These are phyloP conservation scores for Xerocomus amazonicus DNA, from an alignment of 1,284 basidiomycete species.

Conservation along the genomic window DNA sequence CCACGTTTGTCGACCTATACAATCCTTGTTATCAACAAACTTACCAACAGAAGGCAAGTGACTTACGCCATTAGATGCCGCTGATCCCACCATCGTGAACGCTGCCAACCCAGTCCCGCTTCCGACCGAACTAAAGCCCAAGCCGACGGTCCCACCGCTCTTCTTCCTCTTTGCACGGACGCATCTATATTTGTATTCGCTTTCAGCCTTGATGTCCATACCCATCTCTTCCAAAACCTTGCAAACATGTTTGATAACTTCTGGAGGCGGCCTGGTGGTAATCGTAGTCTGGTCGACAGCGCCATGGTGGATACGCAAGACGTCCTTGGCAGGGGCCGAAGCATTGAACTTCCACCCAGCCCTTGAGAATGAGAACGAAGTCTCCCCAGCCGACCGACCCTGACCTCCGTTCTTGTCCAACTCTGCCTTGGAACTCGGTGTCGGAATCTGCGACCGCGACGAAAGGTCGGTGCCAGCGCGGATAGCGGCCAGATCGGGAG, in stretches of 20 bases:
- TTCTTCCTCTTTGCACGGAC: conserved; percentile 71
- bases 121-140: conserved; percentile 41
- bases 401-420: conserved; percentile 30
- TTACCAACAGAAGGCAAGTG: background rate
- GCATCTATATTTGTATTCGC: conserved; percentile 85
- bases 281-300: conserved; percentile 91
- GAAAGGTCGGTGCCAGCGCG: conserved; percentile 25
- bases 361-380: conserved; percentile 33
- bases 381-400: conserved; percentile 25
- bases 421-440: conserved; percentile 27
- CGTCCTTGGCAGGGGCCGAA: conserved; percentile 42
- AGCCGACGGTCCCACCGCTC: conserved; percentile 39
- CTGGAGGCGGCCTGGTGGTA: conserved; percentile 79
- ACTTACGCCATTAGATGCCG: conserved; percentile 76
- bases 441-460: conserved; percentile 31
- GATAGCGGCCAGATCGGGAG: conserved; percentile 20
- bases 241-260: conserved; percentile 84
- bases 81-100: conserved; percentile 73
- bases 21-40: conserved; percentile 8
- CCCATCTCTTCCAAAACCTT: conserved; percentile 86
- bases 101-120: conserved; percentile 56
- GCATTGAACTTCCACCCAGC: conserved; percentile 32
- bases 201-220: conserved; percentile 83
- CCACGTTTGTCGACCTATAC: conserved; percentile 78
- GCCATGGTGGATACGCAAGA: conserved; percentile 84